Evolutionary conservation across 139 green algal genomes (phyloP), one percentile per base, ranked within the genome.

Genomic region (Coelastrella sp.): DNA sequence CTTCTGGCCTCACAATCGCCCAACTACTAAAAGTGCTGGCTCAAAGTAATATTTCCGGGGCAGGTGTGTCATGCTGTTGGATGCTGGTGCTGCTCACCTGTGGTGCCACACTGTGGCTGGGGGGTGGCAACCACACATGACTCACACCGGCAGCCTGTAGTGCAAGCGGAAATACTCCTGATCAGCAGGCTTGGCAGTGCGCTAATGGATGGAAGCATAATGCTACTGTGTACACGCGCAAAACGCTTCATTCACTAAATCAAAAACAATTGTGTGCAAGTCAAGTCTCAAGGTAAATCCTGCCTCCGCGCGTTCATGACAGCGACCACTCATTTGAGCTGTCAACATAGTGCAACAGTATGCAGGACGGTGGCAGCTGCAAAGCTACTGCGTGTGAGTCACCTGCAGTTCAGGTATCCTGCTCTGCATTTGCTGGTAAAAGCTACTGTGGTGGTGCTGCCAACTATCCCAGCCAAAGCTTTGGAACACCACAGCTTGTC

Each of bases 121-220:
- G 95, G 0, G 97, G 97, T 0, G 97, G 97, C 20, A 99, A 93
- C 97, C 97, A 99, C 6, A 98, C 87, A 80, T 96, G 94, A 11
- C 95, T 97, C 20, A 95, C 65, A 54, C 96, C 95, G 32, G 80
- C 68, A 22, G 78, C 73, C 86, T 93, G 90, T 8, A 80, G 83
- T 22, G 32, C 32, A 47, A 47, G 32, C 32, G 32, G 32, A 47
- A 0, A 47, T 47, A 47, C 32, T 47, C 32, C 32, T 47, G 32
- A 47, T 47, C 32, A 47, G 32, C 32, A 47, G 32, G 32, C 32
- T 47, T 47, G 32, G 32, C 32, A 47, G 32, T 47, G 32, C 32
- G 32, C 32, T 47, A 47, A 47, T 47, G 32, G 32, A 47, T 47
- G 32, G 32, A 47, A 47, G 32, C 32, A 47, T 47, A 47, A 47